Evolutionary conservation across 257 asterid species (phyloP), one percentile per base, ranked within the genome.

Genomic region (Plectranthus barbatus): DNA sequence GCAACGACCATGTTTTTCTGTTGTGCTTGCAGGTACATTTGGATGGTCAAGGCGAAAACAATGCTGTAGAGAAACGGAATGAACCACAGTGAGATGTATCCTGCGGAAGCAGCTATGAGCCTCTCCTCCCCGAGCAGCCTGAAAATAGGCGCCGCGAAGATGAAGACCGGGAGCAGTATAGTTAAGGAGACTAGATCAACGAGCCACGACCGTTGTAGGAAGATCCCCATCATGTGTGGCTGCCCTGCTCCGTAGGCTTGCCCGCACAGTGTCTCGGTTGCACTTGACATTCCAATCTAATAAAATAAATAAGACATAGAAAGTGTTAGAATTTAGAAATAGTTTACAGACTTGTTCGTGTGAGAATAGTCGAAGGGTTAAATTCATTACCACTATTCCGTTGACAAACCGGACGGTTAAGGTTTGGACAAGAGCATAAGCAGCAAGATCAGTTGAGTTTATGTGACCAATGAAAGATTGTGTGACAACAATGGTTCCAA

Each of bases 181-280:
- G 88, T 83, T 47, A 80, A 37, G 19, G 88, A 70, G 31, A 74
- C 34, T 33, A 86, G 71, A 66, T 81, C 84, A 15, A 84, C 79
- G 18, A 83, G 37, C 95, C 95, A 86, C 6, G 95, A 86, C 13
- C 95, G 56, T 72, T 86, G 95, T 63, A 86, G 39, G 84, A 77
- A 86, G 41, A 86, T 76, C 0, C 95, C 95, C 84, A 86, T 73
- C 95, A 86, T 86, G 31, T 86, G 88, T 33, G 76, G 29, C 13
- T 86, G 95, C 49, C 74, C 79, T 34, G 95, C 95, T 31, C 95
- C 91, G 49, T 69, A 81, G 18, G 91, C 87, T 80, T 86, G 95
- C 20, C 95, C 95, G 44, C 95, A 86, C 1, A 86, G 87, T 0
- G 74, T 84, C 79, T 60, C 81, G 29, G 78, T 84, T 56, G 74